Conservation (phyloP, 1,139 yeast species). For the Yarrowia galli region DNA sequence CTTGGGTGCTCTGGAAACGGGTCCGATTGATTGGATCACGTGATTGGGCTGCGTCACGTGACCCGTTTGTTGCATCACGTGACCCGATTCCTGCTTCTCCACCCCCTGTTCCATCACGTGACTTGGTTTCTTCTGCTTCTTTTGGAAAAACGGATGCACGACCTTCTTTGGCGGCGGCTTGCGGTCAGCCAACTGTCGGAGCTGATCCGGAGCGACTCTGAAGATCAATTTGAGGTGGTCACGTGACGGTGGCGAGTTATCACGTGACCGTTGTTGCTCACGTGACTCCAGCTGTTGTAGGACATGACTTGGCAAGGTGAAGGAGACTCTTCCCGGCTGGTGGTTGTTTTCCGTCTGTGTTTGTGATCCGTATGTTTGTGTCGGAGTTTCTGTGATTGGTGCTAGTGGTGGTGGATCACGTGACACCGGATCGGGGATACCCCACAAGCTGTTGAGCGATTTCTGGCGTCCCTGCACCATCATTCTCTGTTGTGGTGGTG, state of each 20-base stretch:
- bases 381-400: not conserved
- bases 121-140: slow-evolving; percentile 17
- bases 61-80: not conserved
- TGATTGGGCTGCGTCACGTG: not conserved
- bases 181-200: slow-evolving; percentile 1
- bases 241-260: not conserved
- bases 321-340: not conserved
- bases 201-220: slow-evolving; percentile 12
- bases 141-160: slow-evolving; percentile 25
- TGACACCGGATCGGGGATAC: slow-evolving; percentile 4
- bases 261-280: not conserved
- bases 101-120: not conserved
- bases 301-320: not conserved
- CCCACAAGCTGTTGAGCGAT: slow-evolving; percentile 31
- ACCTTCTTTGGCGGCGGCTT: slow-evolving; percentile 27
- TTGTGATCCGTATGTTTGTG: not conserved
- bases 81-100: too few species aligned
- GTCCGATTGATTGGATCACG: slow-evolving; percentile 1
- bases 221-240: not conserved
- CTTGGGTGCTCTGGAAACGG: not conserved
- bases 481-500: not conserved
- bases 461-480: slow-evolving; percentile 36
- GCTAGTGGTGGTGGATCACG: not conserved
- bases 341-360: not conserved
- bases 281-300: slow-evolving; percentile 1